Evolutionary conservation across 805 yeast genomes (phyloP).

Genomic region (Candida coleopterorum): DNA sequence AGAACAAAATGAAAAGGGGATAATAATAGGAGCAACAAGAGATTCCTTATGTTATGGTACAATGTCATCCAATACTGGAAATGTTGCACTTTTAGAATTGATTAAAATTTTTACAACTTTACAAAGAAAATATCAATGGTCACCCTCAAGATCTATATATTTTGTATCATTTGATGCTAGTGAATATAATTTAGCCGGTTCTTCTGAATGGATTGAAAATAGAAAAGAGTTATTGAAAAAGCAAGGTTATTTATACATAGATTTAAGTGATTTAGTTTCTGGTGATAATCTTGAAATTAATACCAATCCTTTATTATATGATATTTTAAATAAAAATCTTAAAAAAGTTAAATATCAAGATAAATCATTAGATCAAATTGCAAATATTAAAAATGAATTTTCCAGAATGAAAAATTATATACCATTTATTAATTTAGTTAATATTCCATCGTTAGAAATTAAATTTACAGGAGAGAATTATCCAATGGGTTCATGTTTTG

Average conservation of each 20-base stretch:
- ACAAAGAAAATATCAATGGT: conserved; percentile 66
- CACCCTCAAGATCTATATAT: conserved; percentile 75
- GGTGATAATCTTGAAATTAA: conserved; percentile 49
- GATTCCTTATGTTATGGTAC: conserved; percentile 80
- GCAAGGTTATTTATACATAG: conserved; percentile 68
- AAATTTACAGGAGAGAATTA: conserved; percentile 43
- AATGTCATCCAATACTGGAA: conserved; percentile 65
- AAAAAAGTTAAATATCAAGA: conserved; percentile 16
- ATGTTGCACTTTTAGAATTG: conserved; percentile 66
- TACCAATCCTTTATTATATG: conserved; percentile 61
- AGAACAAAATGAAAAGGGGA: conserved; percentile 70
- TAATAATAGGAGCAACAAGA: conserved; percentile 78
- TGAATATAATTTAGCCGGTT: conserved; percentile 77
- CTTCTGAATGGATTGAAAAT: conserved; percentile 70
- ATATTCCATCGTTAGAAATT: conserved; percentile 66
- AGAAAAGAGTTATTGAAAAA: conserved; percentile 48
- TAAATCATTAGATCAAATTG: conserved; percentile 18
- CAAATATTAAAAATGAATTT: conserved; percentile 24
- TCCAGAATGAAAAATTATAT: conserved; percentile 55
- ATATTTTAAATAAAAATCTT: conserved; percentile 42
- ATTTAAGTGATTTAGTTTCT: conserved; percentile 62
- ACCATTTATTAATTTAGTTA: conserved; percentile 60
- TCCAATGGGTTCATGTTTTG: conserved; percentile 59
- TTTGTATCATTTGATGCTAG: conserved; percentile 83
- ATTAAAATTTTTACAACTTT: conserved; percentile 63